phyloP scores from a whole-genome alignment of 1,284 basidiomycete species.

The Tilletia indica region DNA sequence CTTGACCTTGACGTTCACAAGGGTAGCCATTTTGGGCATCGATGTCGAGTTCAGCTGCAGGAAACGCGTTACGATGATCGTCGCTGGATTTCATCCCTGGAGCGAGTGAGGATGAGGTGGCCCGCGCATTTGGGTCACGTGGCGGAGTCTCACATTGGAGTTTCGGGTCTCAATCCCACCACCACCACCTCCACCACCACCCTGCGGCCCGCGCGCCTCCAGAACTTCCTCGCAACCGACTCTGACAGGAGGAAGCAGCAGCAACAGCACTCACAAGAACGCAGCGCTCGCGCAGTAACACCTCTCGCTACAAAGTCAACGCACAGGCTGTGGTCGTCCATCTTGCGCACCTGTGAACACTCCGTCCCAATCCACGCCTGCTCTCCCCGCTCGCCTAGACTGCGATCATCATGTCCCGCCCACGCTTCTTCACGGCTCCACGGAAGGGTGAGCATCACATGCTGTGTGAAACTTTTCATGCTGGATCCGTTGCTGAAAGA shows the following conservation, averaged over 20 bases:
- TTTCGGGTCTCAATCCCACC: too few relatives aligned
- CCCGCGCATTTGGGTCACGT: conserved; percentile 4
- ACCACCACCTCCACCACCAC: too few relatives aligned
- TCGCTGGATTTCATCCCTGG: not conserved
- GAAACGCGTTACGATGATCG: not conserved
- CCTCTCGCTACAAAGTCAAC: too few relatives aligned
- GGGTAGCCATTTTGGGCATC: conserved; percentile 54
- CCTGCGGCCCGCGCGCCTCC: too few relatives aligned
- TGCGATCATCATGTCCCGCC: conserved; percentile 41
- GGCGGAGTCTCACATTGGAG: not conserved
- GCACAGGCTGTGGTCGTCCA: too few relatives aligned
- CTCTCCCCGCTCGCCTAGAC: too few relatives aligned
- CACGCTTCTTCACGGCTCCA: conserved; percentile 55
- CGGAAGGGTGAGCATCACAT: conserved; percentile 39
- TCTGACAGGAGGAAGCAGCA: too few relatives aligned
- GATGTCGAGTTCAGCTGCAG: not conserved
- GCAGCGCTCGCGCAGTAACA: too few relatives aligned
- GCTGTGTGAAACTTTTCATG: conserved; percentile 18
- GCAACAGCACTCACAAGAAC: too few relatives aligned
- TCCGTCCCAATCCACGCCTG: not conserved
- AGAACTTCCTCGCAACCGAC: too few relatives aligned
- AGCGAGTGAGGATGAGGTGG: not conserved
- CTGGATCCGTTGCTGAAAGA: not conserved
- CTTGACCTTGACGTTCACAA: conserved; percentile 72
- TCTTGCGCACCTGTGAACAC: too few relatives aligned